Evolutionary conservation across 208 protist genomes (phyloP).

Genomic region (Leishmania mexicana): DNA sequence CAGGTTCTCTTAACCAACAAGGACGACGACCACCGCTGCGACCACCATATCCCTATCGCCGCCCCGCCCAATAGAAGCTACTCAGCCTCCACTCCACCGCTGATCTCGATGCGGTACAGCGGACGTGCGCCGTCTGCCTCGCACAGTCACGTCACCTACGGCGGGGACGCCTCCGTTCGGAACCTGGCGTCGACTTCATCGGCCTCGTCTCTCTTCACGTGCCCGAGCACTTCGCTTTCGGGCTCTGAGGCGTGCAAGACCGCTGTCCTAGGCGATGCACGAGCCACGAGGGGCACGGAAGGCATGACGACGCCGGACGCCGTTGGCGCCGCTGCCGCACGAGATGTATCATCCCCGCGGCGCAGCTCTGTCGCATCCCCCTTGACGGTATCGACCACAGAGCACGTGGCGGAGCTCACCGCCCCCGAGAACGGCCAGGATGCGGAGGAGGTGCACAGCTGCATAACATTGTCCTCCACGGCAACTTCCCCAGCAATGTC

Average conservation of each 20-base stretch:
- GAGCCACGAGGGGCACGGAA: not conserved
- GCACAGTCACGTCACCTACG: not conserved
- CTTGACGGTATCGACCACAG: not conserved
- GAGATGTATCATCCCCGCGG: not conserved
- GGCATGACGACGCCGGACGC: not conserved
- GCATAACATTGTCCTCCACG: conserved; percentile 28
- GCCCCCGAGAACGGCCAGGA: conserved; percentile 5
- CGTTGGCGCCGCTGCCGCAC: not conserved
- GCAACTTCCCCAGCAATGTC: not conserved
- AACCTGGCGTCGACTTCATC: not conserved
- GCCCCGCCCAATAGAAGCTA: too few relatives aligned
- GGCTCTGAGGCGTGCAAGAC: not conserved
- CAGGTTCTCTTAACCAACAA: not conserved
- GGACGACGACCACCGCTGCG: not conserved
- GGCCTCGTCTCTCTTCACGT: conserved; percentile 6
- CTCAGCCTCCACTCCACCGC: conserved; percentile 3
- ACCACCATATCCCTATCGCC: not conserved
- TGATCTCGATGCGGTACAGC: conserved; percentile 19
- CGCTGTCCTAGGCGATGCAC: not conserved
- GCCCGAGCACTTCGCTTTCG: not conserved
- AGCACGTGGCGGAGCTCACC: not conserved
- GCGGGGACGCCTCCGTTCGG: not conserved
- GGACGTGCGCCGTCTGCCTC: not conserved
- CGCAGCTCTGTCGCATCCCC: not conserved
- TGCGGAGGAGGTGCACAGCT: conserved; percentile 26